Conservation (phyloP, 2,329 filamentous ascomycete species). For the Fusarium stilboides region DNA sequence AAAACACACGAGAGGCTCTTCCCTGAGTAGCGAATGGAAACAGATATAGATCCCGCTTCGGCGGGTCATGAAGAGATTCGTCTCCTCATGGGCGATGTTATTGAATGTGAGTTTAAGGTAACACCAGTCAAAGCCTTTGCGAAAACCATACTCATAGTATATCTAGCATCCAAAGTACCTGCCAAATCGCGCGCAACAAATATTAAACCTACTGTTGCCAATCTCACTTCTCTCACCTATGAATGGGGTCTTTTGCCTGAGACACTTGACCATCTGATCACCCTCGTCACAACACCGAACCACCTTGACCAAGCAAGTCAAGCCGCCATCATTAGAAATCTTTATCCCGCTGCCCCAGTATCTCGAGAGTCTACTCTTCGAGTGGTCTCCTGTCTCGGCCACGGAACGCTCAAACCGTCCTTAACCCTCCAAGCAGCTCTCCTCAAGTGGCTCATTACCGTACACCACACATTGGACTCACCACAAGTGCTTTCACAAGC, state of each 20-base stretch:
- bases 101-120: conserved; percentile 49
- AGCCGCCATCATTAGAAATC: conserved; percentile 77
- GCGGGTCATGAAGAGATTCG: conserved; percentile 54
- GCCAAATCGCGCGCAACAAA: conserved; percentile 76
- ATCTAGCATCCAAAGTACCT: conserved; percentile 70
- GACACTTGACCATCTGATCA: conserved; percentile 74
- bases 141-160: not conserved
- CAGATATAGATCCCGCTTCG: conserved; percentile 46
- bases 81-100: conserved; percentile 56
- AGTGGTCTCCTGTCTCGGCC: conserved; percentile 81
- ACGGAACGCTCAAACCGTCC: conserved; percentile 82
- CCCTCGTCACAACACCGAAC: conserved; percentile 76
- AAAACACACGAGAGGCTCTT: not conserved
- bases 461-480: conserved; percentile 79
- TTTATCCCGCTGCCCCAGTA: conserved; percentile 82
- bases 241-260: conserved; percentile 76
- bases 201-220: conserved; percentile 76
- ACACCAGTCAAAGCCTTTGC: not conserved
- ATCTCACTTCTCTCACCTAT: conserved; percentile 74
- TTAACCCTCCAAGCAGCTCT: conserved; percentile 78
- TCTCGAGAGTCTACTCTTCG: conserved; percentile 72
- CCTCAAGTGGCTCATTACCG: conserved; percentile 83
- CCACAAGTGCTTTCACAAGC: conserved; percentile 75
- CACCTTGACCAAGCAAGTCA: conserved; percentile 83
- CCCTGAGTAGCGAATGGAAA: conserved; percentile 25